phyloP scores from a whole-genome alignment of 768 basidiomycete genomes.

The Trametes cinnabarina region DNA sequence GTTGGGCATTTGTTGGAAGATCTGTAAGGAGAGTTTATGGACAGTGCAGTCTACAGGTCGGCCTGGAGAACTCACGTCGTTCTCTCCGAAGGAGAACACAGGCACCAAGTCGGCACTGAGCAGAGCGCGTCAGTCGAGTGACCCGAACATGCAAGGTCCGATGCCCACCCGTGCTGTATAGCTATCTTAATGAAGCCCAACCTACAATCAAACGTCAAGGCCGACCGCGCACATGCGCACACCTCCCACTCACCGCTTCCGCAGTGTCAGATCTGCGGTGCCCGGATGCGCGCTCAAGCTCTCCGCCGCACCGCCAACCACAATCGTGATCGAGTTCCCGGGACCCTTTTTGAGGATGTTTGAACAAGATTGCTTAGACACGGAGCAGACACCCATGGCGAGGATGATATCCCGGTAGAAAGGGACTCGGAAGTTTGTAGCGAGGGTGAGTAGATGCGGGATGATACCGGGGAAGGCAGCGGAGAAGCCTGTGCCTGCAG shows the following conservation, averaged over 20 bases:
- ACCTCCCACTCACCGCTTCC: slow-evolving; percentile 51
- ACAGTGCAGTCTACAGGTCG: too few relatives aligned
- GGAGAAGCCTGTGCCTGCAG: slow-evolving; percentile 85
- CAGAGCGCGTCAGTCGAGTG: background rate
- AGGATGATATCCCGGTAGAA: slow-evolving; percentile 92
- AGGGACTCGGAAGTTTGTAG: slow-evolving; percentile 88
- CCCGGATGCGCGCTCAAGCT: slow-evolving; percentile 92
- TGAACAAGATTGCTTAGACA: slow-evolving; percentile 85
- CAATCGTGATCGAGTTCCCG: slow-evolving; percentile 77
- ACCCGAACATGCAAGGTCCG: background rate
- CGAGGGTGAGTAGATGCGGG: slow-evolving; percentile 89
- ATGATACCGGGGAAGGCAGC: slow-evolving; percentile 84
- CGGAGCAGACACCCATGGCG: slow-evolving; percentile 86
- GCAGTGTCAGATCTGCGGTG: slow-evolving; percentile 87
- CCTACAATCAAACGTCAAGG: slow-evolving; percentile 35
- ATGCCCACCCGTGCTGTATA: slow-evolving; percentile 76
- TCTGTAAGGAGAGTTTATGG: slow-evolving; percentile 57
- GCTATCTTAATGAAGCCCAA: slow-evolving; percentile 95
- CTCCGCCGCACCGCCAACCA: slow-evolving; percentile 95
- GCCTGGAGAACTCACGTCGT: slow-evolving; percentile 76
- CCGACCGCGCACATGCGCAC: slow-evolving; percentile 18
- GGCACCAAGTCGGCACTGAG: slow-evolving; percentile 90
- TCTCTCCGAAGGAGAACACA: slow-evolving; percentile 98
- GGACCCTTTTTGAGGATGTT: slow-evolving; percentile 66
- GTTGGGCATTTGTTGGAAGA: slow-evolving; percentile 96